These are phyloP conservation scores for Vitis cinerea DNA, from an alignment of 164 flowering plant species.

Conservation along the genomic window DNA sequence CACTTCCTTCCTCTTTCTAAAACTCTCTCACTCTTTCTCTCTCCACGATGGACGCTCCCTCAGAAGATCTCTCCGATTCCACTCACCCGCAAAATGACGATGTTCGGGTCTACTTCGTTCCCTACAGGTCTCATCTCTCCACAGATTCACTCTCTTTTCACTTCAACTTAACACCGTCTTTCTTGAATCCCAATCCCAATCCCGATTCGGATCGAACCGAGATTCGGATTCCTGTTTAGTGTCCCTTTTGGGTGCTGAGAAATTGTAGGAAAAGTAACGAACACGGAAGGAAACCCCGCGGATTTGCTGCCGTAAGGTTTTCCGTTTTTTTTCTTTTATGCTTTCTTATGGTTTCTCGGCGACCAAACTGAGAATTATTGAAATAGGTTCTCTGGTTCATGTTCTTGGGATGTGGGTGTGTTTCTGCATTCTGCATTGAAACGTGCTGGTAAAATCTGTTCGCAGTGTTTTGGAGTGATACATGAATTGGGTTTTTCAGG, in stretches of 20 bases:
- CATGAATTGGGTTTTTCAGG: constrained; percentile 37
- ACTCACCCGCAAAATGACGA: constrained; percentile 37
- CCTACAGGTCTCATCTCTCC: constrained; percentile 49
- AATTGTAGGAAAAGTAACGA: no score
- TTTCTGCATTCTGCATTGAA: background rate
- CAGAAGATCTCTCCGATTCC: constrained; percentile 33
- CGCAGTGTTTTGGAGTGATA: constrained; percentile 1
- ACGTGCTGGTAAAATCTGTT: background rate
- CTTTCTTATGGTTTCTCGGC: no score
- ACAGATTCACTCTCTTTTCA: background rate
- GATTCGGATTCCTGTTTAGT: no score
- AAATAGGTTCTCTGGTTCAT: no score
- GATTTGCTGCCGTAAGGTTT: no score
- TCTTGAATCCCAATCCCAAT: constrained; percentile 5
- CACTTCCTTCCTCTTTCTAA: no score
- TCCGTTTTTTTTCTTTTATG: no score
- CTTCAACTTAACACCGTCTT: background rate
- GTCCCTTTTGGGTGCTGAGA: no score
- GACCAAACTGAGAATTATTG: no score
- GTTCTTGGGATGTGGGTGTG: no score
- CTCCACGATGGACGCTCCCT: constrained; percentile 26
- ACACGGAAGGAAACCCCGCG: no score
- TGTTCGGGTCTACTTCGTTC: constrained; percentile 75
- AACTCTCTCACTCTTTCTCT: constrained; percentile 4
- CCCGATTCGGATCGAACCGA: no score